Percentiles rank a stretch among this genome's conserved stretches.
Evolutionary conservation across 768 basidiomycete species (phyloP).

Genomic region (Tremella fuciformis): DNA sequence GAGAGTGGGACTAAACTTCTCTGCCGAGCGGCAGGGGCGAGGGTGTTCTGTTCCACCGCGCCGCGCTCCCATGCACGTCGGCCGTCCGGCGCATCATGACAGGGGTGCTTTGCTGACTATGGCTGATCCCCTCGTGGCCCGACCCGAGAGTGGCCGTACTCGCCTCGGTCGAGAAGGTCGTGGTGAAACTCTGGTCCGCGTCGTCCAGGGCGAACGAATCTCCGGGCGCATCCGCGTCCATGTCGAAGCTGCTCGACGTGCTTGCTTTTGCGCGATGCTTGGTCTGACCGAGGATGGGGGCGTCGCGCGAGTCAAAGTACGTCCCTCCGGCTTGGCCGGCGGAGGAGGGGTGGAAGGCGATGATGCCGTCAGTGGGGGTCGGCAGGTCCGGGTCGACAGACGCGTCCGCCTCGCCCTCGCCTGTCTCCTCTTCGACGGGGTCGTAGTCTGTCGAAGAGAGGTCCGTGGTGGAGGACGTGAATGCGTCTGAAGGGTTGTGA

Average conservation of each 20-base stretch:
- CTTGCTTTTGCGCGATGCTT: background rate
- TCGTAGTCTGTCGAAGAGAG: constrained; percentile 10
- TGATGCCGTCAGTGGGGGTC: too few relatives aligned
- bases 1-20: too few relatives aligned
- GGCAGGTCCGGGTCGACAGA: too few relatives aligned
- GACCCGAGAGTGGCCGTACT: constrained; percentile 8
- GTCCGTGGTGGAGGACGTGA: constrained; percentile 5
- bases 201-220: constrained; percentile 26
- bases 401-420: too few relatives aligned
- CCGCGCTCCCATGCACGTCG: too few relatives aligned
- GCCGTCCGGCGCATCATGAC: constrained; percentile 20
- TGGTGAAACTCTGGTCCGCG: background rate
- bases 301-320: background rate
- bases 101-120: constrained; percentile 27
- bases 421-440: too few relatives aligned
- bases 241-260: constrained; percentile 5
- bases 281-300: constrained; percentile 12
- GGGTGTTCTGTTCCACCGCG: too few relatives aligned
- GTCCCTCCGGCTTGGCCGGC: background rate
- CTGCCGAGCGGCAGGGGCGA: too few relatives aligned
- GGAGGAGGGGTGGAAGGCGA: background rate
- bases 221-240: constrained; percentile 13
- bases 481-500: constrained; percentile 17
- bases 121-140: background rate
- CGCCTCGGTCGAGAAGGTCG: background rate